Percentiles rank a stretch among this genome's conserved stretches.
These are phyloP conservation scores for Phyllachora maydis DNA, from an alignment of 2,329 filamentous ascomycete genomes.

Conservation along the genomic window DNA sequence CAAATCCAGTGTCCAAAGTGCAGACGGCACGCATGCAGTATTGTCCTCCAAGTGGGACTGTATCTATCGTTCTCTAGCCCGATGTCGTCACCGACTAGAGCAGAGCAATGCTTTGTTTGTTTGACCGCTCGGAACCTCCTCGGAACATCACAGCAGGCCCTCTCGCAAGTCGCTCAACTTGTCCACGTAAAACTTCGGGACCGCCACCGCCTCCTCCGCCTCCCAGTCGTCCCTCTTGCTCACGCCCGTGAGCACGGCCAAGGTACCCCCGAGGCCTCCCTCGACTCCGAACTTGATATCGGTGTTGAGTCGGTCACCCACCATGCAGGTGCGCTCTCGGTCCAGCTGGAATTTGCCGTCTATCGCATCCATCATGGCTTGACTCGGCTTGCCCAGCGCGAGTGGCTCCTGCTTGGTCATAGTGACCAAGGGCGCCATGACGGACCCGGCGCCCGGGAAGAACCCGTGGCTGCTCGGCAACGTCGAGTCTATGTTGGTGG, in stretches of 20 bases:
- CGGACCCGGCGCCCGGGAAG: constrained; percentile 80
- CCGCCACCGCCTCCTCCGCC: constrained; percentile 41
- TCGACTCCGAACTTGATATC: constrained; percentile 93
- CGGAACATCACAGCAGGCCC: constrained; percentile 2
- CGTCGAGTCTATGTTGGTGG: constrained; percentile 84
- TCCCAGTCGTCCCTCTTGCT: constrained; percentile 69
- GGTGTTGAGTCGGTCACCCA: constrained; percentile 83
- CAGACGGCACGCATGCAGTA: no score
- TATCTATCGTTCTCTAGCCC: no score
- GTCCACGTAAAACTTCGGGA: constrained; percentile 71
- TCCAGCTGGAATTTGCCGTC: constrained; percentile 91
- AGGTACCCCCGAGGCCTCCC: constrained; percentile 72
- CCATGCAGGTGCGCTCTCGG: constrained; percentile 73
- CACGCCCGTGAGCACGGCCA: constrained; percentile 83
- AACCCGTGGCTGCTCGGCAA: constrained; percentile 63
- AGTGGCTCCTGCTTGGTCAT: constrained; percentile 51
- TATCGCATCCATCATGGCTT: constrained; percentile 98
- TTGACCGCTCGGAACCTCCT: background rate
- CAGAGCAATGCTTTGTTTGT: constrained; percentile 1
- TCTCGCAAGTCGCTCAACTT: constrained; percentile 51
- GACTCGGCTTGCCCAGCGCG: constrained; percentile 80
- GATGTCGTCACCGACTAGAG: constrained; percentile 1
- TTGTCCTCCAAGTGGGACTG: no score
- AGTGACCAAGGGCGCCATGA: constrained; percentile 51
- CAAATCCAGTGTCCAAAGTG: no score